These are phyloP conservation scores for Tephrocybe sp. DNA, from an alignment of 768 basidiomycete species.

Conservation along the genomic window DNA sequence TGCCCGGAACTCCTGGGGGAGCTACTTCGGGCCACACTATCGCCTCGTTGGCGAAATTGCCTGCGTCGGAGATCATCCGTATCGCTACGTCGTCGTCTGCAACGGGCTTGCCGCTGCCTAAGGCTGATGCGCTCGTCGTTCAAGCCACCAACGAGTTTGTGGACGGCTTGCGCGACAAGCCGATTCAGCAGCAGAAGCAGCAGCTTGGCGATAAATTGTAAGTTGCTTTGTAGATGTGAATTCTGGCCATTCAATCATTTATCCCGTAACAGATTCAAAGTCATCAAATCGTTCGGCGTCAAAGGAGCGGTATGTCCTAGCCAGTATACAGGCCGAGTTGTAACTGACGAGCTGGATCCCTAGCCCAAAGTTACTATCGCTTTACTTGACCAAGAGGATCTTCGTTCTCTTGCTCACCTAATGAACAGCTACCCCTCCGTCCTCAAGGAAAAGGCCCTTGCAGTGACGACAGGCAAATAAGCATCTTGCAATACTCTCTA, in stretches of 20 bases:
- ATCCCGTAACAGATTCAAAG: slow-evolving; percentile 40
- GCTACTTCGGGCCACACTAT: slow-evolving; percentile 53
- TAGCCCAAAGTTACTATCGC: slow-evolving; percentile 85
- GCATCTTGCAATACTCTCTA: not conserved
- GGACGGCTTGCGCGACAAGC: slow-evolving; percentile 57
- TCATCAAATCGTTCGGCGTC: slow-evolving; percentile 78
- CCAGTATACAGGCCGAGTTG: not conserved
- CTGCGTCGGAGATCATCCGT: slow-evolving; percentile 74
- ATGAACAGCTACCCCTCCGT: slow-evolving; percentile 85
- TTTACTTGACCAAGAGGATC: slow-evolving; percentile 82
- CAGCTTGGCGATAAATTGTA: slow-evolving; percentile 77
- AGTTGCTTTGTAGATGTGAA: slow-evolving; percentile 9
- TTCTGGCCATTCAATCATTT: slow-evolving; percentile 1
- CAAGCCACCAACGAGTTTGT: slow-evolving; percentile 75
- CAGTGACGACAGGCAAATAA: slow-evolving; percentile 31
- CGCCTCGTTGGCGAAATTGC: slow-evolving; percentile 66
- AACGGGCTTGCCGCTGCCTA: slow-evolving; percentile 60
- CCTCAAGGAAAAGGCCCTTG: slow-evolving; percentile 73
- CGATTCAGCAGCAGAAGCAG: slow-evolving; percentile 70
- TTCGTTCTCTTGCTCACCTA: slow-evolving; percentile 79
- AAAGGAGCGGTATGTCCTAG: slow-evolving; percentile 61
- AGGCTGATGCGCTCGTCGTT: slow-evolving; percentile 67
- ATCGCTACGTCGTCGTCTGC: slow-evolving; percentile 54
- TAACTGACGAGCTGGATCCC: not conserved
- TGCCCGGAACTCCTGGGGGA: slow-evolving; percentile 60